phyloP scores from a whole-genome alignment of 305 asterid genomes.

The Ajuga reptans region DNA sequence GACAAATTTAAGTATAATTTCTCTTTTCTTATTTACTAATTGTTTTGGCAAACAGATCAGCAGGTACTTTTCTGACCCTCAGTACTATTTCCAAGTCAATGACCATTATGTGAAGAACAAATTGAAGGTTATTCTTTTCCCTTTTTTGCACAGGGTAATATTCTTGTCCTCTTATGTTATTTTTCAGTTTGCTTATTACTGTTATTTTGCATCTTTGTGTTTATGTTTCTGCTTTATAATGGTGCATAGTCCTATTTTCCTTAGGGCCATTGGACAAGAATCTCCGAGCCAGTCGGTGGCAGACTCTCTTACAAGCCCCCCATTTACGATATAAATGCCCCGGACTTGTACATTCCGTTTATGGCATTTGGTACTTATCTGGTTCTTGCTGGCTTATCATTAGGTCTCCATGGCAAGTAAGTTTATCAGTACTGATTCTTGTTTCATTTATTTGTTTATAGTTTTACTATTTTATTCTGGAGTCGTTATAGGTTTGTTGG shows the following conservation, averaged over 20 bases:
- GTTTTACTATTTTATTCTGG: neutral
- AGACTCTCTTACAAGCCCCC: conserved; percentile 69
- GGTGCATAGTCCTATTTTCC: neutral
- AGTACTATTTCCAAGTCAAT: conserved; percentile 65
- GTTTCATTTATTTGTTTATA: neutral
- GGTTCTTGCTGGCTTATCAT: conserved; percentile 53
- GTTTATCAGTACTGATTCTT: conserved; percentile 13
- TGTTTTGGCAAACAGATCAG: conserved; percentile 40
- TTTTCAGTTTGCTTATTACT: neutral
- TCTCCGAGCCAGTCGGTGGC: conserved; percentile 63
- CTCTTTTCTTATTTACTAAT: neutral
- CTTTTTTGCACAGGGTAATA: conserved; percentile 56
- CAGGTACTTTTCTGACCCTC: conserved; percentile 60
- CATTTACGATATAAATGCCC: conserved; percentile 62
- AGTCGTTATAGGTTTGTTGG: neutral
- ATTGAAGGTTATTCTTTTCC: conserved; percentile 57
- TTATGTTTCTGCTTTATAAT: neutral
- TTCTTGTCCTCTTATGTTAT: neutral
- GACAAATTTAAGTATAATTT: neutral
- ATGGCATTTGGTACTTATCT: conserved; percentile 64
- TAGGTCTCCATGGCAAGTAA: conserved; percentile 59
- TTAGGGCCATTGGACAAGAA: conserved; percentile 72
- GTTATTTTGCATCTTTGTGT: neutral
- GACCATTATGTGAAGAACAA: conserved; percentile 58
- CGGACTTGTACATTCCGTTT: conserved; percentile 57